A percentile compares a stretch with the other conserved stretches of the same genome.
phyloP scores from a whole-genome alignment of 305 asterid species.

The Rubia tinctorum region DNA sequence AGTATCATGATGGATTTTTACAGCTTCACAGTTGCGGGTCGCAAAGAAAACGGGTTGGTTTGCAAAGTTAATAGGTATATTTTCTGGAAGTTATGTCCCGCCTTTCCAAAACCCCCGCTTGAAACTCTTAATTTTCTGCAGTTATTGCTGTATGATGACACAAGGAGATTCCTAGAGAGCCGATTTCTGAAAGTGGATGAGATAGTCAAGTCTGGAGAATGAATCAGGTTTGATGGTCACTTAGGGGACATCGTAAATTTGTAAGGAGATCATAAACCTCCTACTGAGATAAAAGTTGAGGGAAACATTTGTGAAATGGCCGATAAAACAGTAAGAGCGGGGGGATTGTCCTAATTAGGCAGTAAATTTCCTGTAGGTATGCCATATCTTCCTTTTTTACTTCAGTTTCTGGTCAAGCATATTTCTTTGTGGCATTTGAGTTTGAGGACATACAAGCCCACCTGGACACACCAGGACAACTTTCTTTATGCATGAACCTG shows the following conservation, averaged over 20 bases:
- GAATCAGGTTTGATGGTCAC: constrained; percentile 56
- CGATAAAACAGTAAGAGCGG: constrained; percentile 27
- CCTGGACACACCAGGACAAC: constrained; percentile 6
- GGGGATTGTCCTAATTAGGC: constrained; percentile 22
- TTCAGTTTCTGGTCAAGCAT: constrained; percentile 20
- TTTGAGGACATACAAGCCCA: not conserved
- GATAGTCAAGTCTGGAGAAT: constrained; percentile 54
- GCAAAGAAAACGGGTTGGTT: constrained; percentile 71
- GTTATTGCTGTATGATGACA: constrained; percentile 52
- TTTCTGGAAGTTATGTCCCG: not conserved
- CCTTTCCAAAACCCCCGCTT: not conserved
- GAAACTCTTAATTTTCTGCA: constrained; percentile 7
- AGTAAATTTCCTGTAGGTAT: constrained; percentile 40
- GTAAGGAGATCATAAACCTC: constrained; percentile 44
- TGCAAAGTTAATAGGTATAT: constrained; percentile 4
- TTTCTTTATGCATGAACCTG: not conserved
- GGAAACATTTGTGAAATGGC: constrained; percentile 26
- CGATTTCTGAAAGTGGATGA: constrained; percentile 68
- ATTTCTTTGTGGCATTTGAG: constrained; percentile 10
- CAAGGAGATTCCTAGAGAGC: constrained; percentile 57
- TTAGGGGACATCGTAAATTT: constrained; percentile 66
- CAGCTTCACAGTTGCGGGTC: constrained; percentile 64
- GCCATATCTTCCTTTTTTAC: constrained; percentile 22
- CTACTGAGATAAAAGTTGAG: constrained; percentile 28
- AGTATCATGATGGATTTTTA: constrained; percentile 72